A percentile compares a stretch with the other conserved stretches of the same genome.
These are phyloP conservation scores for Torulaspora globosa DNA, from an alignment of 1,139 yeast species.

Conservation along the genomic window DNA sequence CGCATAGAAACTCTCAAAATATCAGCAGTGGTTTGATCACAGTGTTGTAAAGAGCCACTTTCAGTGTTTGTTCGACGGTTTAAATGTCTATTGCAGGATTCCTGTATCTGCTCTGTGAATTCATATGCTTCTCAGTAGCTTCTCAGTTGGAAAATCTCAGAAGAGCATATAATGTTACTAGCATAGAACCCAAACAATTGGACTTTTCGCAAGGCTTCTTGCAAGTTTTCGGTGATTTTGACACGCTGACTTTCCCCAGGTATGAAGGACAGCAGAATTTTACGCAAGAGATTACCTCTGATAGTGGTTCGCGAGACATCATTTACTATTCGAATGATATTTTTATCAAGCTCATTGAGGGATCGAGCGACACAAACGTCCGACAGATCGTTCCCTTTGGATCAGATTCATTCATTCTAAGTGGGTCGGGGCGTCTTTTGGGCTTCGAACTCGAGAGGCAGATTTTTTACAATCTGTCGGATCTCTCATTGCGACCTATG, in stretches of 20 bases:
- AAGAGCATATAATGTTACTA: conserved; percentile 13
- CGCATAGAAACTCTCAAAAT: background rate
- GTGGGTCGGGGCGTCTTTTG: conserved; percentile 43
- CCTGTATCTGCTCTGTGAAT: conserved; percentile 4
- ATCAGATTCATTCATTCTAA: conserved; percentile 40
- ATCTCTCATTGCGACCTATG: conserved; percentile 43
- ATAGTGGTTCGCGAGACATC: conserved; percentile 22
- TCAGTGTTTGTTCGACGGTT: background rate
- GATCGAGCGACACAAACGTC: conserved; percentile 28
- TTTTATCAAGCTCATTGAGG: conserved; percentile 25
- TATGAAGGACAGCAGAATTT: conserved; percentile 50
- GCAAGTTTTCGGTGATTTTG: conserved; percentile 63
- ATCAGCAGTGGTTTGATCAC: background rate
- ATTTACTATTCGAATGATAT: conserved; percentile 33
- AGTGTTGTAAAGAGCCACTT: background rate
- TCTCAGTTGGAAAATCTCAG: conserved; percentile 21
- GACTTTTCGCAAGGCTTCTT: conserved; percentile 42
- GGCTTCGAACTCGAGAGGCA: conserved; percentile 46
- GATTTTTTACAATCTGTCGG: conserved; percentile 50
- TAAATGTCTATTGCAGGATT: conserved; percentile 8
- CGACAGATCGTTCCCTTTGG: conserved; percentile 33
- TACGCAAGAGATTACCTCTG: conserved; percentile 28
- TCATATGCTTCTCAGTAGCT: conserved; percentile 5
- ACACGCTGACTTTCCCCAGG: conserved; percentile 55
- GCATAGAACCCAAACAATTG: conserved; percentile 16